phyloP scores from a whole-genome alignment of 345 rosid genomes.

The Gossypium arboreum region DNA sequence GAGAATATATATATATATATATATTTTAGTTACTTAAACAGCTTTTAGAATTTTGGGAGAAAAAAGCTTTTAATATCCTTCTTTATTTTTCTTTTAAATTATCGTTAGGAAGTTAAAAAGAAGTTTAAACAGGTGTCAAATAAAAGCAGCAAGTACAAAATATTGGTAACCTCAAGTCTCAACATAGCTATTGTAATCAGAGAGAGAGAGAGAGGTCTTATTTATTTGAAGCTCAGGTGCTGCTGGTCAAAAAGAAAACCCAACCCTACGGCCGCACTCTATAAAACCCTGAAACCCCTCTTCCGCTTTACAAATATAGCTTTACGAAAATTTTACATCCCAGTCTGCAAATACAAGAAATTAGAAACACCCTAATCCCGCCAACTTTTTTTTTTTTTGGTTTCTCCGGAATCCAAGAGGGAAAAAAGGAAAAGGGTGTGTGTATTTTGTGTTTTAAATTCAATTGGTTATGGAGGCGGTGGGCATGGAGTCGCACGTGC shows the following conservation, averaged over 20 bases:
- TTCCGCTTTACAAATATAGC: not conserved
- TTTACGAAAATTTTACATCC: not conserved
- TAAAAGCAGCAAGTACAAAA: not conserved
- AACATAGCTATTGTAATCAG: not conserved
- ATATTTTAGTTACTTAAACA: too few species aligned
- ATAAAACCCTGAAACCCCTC: not conserved
- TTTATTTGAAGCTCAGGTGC: not conserved
- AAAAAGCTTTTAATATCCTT: too few species aligned
- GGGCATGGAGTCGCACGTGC: constrained; percentile 14
- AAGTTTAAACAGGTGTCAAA: not conserved
- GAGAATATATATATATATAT: too few species aligned
- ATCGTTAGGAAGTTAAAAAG: too few species aligned
- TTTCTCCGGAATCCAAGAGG: not conserved
- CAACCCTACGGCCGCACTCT: not conserved
- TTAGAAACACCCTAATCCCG: not conserved
- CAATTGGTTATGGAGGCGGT: too few species aligned
- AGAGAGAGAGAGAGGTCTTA: too few species aligned
- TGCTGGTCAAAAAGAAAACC: not conserved
- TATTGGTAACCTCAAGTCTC: not conserved
- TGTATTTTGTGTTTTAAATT: not conserved
- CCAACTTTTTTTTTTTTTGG: not conserved
- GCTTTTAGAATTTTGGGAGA: too few species aligned
- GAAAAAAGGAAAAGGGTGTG: not conserved
- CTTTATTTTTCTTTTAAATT: too few species aligned
- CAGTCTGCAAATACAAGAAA: too few species aligned